Percentiles rank a stretch among this genome's conserved stretches.
Evolutionary conservation across 2,329 filamentous ascomycete species (phyloP).

Genomic region (Fusarium sp.): DNA sequence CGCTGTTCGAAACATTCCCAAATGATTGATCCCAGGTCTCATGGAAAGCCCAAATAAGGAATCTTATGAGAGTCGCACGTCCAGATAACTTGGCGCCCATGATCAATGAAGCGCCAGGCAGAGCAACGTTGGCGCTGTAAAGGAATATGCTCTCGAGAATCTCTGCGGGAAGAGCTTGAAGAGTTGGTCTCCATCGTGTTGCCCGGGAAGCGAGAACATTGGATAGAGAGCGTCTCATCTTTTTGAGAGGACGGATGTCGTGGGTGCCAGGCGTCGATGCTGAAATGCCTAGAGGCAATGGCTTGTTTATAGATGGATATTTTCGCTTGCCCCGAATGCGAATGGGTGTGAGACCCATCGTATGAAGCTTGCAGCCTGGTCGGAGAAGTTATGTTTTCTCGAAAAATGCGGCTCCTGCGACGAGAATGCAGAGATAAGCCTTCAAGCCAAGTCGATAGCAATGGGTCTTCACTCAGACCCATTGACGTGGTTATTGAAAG

Average conservation of each 20-base stretch:
- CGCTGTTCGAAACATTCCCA: slow-evolving; percentile 43
- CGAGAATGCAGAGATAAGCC: background rate
- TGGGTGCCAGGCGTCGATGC: background rate
- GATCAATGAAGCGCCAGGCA: slow-evolving; percentile 58
- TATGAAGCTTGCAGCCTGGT: background rate
- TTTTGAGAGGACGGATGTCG: slow-evolving; percentile 33
- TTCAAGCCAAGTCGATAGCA: background rate
- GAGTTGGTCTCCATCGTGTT: slow-evolving; percentile 40
- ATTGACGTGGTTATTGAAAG: background rate
- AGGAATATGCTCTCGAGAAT: slow-evolving; percentile 66
- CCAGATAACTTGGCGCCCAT: slow-evolving; percentile 62
- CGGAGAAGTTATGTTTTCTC: background rate
- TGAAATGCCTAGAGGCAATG: slow-evolving; percentile 6
- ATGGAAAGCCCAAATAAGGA: slow-evolving; percentile 53
- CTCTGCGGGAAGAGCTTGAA: slow-evolving; percentile 61
- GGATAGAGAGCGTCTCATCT: slow-evolving; percentile 47
- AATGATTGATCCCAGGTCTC: slow-evolving; percentile 56
- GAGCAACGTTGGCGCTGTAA: slow-evolving; percentile 61
- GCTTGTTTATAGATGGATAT: slow-evolving; percentile 40
- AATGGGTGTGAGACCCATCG: slow-evolving; percentile 63
- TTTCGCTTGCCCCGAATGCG: slow-evolving; percentile 64
- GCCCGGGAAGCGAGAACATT: slow-evolving; percentile 48
- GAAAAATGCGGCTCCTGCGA: background rate
- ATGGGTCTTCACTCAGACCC: background rate
- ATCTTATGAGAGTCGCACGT: slow-evolving; percentile 52